Percentiles rank a stretch among this genome's conserved stretches.
These are phyloP conservation scores for Lathyrus aphaca DNA, from an alignment of 306 rosid species.

Conservation along the genomic window DNA sequence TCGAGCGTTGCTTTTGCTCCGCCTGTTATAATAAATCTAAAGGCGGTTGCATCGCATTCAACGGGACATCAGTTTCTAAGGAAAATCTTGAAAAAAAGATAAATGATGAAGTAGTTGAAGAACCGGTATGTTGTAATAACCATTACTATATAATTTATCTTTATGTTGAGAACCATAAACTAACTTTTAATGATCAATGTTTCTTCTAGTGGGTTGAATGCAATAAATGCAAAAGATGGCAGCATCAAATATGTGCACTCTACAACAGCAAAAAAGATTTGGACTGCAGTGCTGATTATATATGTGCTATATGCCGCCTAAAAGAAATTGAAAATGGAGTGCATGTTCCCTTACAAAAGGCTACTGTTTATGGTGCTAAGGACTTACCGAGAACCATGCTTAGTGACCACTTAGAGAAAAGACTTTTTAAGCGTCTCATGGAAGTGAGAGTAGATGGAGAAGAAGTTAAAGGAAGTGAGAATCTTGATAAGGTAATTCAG, in stretches of 20 bases:
- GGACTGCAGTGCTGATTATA: constrained; percentile 45
- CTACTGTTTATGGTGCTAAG: constrained; percentile 48
- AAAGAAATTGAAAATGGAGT: constrained; percentile 47
- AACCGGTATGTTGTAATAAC: constrained; percentile 47
- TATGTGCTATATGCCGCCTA: constrained; percentile 57
- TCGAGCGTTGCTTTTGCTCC: constrained; percentile 45
- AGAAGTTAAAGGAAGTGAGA: constrained; percentile 43
- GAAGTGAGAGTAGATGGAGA: no score
- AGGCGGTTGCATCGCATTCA: constrained; percentile 44
- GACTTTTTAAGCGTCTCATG: constrained; percentile 49
- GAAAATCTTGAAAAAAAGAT: constrained; percentile 39
- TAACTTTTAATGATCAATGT: constrained; percentile 13
- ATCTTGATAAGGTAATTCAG: constrained; percentile 50
- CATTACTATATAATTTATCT: constrained; percentile 20
- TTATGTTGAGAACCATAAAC: not conserved
- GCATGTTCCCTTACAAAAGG: constrained; percentile 39
- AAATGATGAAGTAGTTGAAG: constrained; percentile 46
- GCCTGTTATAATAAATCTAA: constrained; percentile 46
- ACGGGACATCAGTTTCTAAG: constrained; percentile 49
- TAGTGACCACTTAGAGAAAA: constrained; percentile 64
- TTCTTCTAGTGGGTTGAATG: constrained; percentile 69
- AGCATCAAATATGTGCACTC: constrained; percentile 70
- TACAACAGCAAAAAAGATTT: constrained; percentile 46
- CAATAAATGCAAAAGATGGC: constrained; percentile 64
- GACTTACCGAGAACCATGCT: constrained; percentile 62